Evolutionary conservation across 2,329 filamentous ascomycete species (phyloP).

Genomic region (Botryosphaeria agaves): DNA sequence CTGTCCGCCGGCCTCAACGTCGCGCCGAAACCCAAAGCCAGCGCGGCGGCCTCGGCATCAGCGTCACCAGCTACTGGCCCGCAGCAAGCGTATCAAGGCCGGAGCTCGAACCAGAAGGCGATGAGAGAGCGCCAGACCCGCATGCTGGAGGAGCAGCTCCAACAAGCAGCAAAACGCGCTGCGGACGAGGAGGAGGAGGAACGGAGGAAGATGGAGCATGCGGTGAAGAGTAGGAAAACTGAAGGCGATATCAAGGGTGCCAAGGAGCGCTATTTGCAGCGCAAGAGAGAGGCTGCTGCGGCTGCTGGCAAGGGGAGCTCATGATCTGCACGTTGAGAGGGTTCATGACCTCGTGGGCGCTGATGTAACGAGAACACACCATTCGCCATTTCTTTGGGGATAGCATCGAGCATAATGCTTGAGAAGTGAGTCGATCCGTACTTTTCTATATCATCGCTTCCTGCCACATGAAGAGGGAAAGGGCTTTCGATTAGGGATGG

Average conservation of each 20-base stretch:
- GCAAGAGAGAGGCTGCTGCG: constrained; percentile 59
- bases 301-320: constrained; percentile 15
- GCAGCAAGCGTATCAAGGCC: constrained; percentile 14
- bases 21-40: constrained; percentile 40
- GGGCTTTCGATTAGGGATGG: constrained; percentile 3
- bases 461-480: background rate
- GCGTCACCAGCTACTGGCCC: constrained; percentile 11
- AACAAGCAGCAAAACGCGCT: constrained; percentile 52
- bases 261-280: constrained; percentile 61
- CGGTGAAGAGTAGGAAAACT: constrained; percentile 63
- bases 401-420: background rate
- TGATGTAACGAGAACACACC: background rate
- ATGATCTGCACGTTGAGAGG: background rate
- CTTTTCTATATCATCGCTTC: background rate
- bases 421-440: background rate
- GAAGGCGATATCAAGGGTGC: constrained; percentile 58
- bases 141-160: constrained; percentile 66
- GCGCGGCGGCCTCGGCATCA: constrained; percentile 17
- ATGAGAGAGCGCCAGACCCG: constrained; percentile 59
- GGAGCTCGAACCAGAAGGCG: constrained; percentile 37
- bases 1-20: constrained; percentile 62
- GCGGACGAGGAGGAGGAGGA: constrained; percentile 53
- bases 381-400: background rate
- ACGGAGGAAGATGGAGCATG: constrained; percentile 42
- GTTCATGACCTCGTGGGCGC: background rate